Evolutionary conservation across 2,329 filamentous ascomycete species (phyloP).

Genomic region (Pestalotiopsis sp.): DNA sequence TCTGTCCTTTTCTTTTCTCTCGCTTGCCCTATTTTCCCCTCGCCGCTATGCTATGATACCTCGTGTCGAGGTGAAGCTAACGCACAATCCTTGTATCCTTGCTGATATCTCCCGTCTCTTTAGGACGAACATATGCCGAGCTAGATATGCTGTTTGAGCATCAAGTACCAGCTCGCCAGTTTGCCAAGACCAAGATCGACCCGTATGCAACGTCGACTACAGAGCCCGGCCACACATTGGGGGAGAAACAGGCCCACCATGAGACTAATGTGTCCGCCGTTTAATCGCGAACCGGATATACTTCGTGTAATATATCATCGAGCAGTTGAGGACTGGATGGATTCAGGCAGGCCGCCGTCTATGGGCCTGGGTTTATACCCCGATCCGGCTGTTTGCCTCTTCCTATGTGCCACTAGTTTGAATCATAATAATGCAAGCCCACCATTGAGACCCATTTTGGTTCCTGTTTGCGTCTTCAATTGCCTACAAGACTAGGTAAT

Average conservation of each 20-base stretch:
- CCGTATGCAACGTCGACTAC: conserved; percentile 28
- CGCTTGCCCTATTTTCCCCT: neutral
- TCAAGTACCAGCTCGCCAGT: conserved; percentile 38
- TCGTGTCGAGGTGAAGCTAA: neutral
- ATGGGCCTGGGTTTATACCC: too few species aligned
- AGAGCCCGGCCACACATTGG: neutral
- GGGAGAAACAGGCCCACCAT: neutral
- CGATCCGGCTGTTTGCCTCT: neutral
- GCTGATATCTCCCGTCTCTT: neutral
- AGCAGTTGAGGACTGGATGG: neutral
- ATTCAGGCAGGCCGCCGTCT: neutral
- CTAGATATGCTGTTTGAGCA: conserved; percentile 43
- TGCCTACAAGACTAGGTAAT: conserved; percentile 8
- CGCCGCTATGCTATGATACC: neutral
- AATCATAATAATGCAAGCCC: neutral
- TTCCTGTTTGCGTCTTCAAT: neutral
- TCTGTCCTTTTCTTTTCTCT: neutral
- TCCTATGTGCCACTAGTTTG: neutral
- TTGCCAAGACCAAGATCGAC: conserved; percentile 38
- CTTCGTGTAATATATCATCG: neutral
- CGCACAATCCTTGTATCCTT: neutral
- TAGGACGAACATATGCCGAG: conserved; percentile 41
- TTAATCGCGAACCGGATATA: neutral
- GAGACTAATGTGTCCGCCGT: neutral
- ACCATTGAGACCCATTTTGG: neutral